Conservation (phyloP, 2,329 filamentous ascomycete genomes). For the Fusarium sp. region DNA sequence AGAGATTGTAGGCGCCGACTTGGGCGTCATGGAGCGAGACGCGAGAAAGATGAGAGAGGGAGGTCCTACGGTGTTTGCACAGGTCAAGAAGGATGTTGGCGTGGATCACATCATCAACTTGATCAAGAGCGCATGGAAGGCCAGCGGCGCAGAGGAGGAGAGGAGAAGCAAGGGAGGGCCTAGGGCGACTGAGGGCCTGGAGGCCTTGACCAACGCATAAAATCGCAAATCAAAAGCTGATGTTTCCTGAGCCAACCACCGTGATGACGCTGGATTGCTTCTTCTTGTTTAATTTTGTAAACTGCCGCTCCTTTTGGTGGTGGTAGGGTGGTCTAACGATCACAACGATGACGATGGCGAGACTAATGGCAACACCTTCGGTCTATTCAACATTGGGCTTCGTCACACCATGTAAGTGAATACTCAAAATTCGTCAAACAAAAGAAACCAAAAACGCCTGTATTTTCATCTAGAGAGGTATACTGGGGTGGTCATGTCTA, state of each 20-base stretch:
- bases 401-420: background rate
- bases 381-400: slow-evolving; percentile 79
- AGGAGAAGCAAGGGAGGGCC: slow-evolving; percentile 67
- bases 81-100: slow-evolving; percentile 92
- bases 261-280: slow-evolving; percentile 82
- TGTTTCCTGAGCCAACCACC: slow-evolving; percentile 77
- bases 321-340: slow-evolving; percentile 82
- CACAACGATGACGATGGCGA: slow-evolving; percentile 82
- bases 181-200: slow-evolving; percentile 67
- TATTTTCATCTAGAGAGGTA: slow-evolving; percentile 46
- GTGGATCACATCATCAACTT: slow-evolving; percentile 89
- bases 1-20: slow-evolving; percentile 88
- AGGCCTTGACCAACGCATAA: slow-evolving; percentile 52
- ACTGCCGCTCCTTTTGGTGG: slow-evolving; percentile 84
- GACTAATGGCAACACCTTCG: slow-evolving; percentile 84
- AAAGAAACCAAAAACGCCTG: slow-evolving; percentile 39
- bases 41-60: slow-evolving; percentile 95
- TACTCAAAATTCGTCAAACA: slow-evolving; percentile 9
- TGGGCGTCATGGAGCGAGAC: slow-evolving; percentile 94
- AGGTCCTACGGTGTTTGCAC: slow-evolving; percentile 93
- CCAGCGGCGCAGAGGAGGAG: slow-evolving; percentile 80
- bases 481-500: slow-evolving; percentile 45
- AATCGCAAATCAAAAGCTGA: slow-evolving; percentile 73
- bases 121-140: slow-evolving; percentile 92
- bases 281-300: slow-evolving; percentile 81